A percentile compares a stretch with the other conserved stretches of the same genome.
Evolutionary conservation across 768 basidiomycete species (phyloP).

Genomic region (Kwoniella botswanensis): DNA sequence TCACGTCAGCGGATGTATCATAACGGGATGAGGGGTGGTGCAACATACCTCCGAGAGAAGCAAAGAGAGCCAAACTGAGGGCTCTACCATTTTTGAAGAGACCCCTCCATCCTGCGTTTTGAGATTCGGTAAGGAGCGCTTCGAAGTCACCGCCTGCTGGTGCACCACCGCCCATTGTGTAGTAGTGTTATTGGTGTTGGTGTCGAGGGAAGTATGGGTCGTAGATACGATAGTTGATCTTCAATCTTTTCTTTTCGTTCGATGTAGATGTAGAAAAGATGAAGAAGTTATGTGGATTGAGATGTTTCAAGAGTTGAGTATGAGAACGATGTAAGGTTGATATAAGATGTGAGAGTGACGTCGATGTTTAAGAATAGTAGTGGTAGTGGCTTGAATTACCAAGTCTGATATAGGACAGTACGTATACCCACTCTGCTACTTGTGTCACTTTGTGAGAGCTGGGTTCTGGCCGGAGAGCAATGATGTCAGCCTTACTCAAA

Average conservation of each 20-base stretch:
- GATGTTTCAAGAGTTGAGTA: background rate
- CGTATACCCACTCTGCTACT: background rate
- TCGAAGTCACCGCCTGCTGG: slow-evolving; percentile 48
- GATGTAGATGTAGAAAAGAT: background rate
- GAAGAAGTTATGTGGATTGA: background rate
- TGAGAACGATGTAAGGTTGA: background rate
- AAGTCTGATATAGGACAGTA: background rate
- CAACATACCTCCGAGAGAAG: slow-evolving; percentile 67
- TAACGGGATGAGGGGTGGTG: background rate
- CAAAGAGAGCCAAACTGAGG: slow-evolving; percentile 74
- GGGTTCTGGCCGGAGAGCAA: background rate
- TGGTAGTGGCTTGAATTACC: background rate
- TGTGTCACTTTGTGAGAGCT: no score
- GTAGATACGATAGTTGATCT: no score
- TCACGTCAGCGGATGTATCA: background rate
- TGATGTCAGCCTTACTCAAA: slow-evolving; percentile 10
- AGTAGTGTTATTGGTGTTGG: background rate
- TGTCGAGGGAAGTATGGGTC: background rate
- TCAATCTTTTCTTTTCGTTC: background rate
- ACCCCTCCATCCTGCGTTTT: slow-evolving; percentile 70
- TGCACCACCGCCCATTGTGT: slow-evolving; percentile 55
- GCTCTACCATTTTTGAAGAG: slow-evolving; percentile 64
- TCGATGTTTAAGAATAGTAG: background rate
- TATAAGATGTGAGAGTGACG: background rate
- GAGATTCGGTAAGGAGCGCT: slow-evolving; percentile 58